Percentiles rank a stretch among this genome's conserved stretches.
phyloP scores from a whole-genome alignment of 2,329 filamentous ascomycete genomes.

The Penicillium sumatraense region DNA sequence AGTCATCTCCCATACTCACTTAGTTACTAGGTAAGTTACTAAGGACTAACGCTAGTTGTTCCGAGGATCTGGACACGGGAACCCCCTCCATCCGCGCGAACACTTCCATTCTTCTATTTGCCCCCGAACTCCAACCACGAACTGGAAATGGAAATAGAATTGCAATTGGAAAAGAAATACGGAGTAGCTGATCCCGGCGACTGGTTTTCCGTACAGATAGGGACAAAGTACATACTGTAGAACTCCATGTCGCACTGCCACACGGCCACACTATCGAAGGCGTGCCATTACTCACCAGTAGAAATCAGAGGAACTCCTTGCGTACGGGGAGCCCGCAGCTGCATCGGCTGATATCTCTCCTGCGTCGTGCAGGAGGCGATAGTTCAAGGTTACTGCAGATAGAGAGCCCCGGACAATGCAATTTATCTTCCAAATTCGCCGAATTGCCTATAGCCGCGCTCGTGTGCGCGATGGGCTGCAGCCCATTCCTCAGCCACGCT shows the following conservation, averaged over 20 bases:
- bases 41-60: slow-evolving; percentile 1
- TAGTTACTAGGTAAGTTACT: background rate
- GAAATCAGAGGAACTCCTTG: slow-evolving; percentile 9
- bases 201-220: no score
- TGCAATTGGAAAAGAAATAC: no score
- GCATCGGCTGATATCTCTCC: background rate
- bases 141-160: background rate
- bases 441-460: slow-evolving; percentile 7
- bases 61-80: slow-evolving; percentile 23
- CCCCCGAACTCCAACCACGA: background rate
- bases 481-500: background rate
- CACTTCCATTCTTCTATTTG: slow-evolving; percentile 10
- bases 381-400: background rate
- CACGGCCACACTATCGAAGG: background rate
- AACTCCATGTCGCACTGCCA: no score
- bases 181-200: no score
- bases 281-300: background rate
- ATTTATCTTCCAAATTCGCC: slow-evolving; percentile 8
- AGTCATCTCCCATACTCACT: background rate
- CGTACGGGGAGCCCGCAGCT: slow-evolving; percentile 14
- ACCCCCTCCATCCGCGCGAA: slow-evolving; percentile 9
- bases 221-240: no score
- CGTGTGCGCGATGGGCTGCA: slow-evolving; percentile 9
- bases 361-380: slow-evolving; percentile 2
- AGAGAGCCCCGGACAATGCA: slow-evolving; percentile 8